A percentile compares a stretch with the other conserved stretches of the same genome.
phyloP scores from a whole-genome alignment of 2,329 filamentous ascomycete genomes.

The Colletotrichum chlorophyti region DNA sequence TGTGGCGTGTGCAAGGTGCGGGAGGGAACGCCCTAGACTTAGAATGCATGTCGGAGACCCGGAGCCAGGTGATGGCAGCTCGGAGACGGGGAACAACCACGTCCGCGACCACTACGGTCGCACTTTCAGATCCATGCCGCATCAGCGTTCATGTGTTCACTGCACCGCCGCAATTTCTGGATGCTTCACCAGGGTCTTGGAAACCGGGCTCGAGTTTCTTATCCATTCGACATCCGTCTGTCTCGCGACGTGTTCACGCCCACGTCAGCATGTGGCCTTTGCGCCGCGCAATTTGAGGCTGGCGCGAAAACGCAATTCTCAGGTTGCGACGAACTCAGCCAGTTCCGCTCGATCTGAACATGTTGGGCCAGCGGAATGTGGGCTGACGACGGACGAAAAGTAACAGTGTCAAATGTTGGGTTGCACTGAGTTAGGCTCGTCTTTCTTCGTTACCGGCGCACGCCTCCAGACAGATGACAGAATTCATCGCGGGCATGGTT shows the following conservation, averaged over 20 bases:
- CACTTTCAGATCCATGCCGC: conserved; percentile 1
- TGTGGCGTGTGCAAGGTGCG: no score
- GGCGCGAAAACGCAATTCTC: neutral
- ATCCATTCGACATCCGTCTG: neutral
- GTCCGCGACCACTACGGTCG: neutral
- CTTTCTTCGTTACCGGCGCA: no score
- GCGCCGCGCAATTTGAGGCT: conserved; percentile 4
- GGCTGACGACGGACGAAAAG: no score
- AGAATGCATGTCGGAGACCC: neutral
- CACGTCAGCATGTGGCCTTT: neutral
- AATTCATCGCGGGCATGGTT: no score
- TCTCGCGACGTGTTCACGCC: neutral
- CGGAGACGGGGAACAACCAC: conserved; percentile 25
- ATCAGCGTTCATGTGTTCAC: neutral
- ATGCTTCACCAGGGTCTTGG: neutral
- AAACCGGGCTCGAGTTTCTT: neutral
- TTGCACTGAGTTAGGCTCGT: no score
- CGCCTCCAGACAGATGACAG: no score
- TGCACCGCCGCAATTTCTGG: conserved; percentile 17
- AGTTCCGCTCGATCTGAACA: no score
- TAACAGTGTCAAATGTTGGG: no score
- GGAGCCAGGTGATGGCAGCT: neutral
- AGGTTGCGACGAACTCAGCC: neutral
- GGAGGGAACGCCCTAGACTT: neutral
- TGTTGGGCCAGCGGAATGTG: no score